phyloP scores from a whole-genome alignment of 495 filamentous ascomycete genomes.

The Annulohypoxylon moriforme region DNA sequence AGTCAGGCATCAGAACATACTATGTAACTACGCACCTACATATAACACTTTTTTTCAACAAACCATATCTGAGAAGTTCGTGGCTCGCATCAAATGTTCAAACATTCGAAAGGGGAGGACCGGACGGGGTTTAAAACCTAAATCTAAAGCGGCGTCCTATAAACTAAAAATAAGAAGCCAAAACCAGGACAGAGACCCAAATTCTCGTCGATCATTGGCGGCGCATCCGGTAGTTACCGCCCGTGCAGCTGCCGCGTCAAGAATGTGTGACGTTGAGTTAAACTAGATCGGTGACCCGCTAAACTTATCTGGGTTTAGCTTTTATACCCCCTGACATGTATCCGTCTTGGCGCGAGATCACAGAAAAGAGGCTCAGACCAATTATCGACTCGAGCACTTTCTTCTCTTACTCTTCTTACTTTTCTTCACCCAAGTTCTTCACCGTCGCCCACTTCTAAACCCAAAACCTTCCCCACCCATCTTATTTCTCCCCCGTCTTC shows the following conservation, averaged over 20 bases:
- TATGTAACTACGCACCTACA: too few relatives aligned
- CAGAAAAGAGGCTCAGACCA: conserved; percentile 31
- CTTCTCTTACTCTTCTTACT: background rate
- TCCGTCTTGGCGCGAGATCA: conserved; percentile 42
- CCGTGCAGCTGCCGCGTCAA: conserved; percentile 21
- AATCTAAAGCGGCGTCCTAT: conserved; percentile 38
- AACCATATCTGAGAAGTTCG: conserved; percentile 29
- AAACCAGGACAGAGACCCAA: conserved; percentile 11
- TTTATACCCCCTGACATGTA: conserved; percentile 29
- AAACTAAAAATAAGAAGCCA: conserved; percentile 29
- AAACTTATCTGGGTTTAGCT: conserved; percentile 17
- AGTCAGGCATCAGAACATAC: conserved; percentile 16
- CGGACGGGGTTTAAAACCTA: conserved; percentile 34
- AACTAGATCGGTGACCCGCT: conserved; percentile 42
- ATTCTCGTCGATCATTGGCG: conserved; percentile 34
- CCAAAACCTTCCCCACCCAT: conserved; percentile 29
- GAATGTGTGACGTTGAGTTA: conserved; percentile 46
- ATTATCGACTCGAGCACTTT: conserved; percentile 5
- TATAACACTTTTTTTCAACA: conserved; percentile 11
- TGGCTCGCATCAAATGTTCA: conserved; percentile 29
- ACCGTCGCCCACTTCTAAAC: conserved; percentile 42
- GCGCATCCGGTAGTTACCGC: conserved; percentile 44
- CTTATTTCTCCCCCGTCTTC: background rate
- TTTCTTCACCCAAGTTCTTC: conserved; percentile 39
- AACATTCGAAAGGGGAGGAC: conserved; percentile 10